Evolutionary conservation across 2,329 filamentous ascomycete genomes (phyloP).

Genomic region (Dactylonectria macrodidyma): DNA sequence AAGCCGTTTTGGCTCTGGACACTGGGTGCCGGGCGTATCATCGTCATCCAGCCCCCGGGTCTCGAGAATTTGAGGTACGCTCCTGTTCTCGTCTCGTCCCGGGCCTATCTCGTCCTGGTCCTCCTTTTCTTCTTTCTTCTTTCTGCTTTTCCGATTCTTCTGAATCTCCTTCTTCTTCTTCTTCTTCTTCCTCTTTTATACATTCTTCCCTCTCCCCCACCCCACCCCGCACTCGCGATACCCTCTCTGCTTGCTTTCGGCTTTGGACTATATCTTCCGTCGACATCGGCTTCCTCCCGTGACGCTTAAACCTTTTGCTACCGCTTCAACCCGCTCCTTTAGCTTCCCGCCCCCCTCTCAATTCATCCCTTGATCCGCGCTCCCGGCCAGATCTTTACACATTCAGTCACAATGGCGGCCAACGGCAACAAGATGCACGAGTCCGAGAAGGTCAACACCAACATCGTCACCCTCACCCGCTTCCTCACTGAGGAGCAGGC

Average conservation of each 20-base stretch:
- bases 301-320: conserved; percentile 36
- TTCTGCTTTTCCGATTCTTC: conserved; percentile 27
- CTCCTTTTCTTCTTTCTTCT: conserved; percentile 27
- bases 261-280: background rate
- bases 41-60: conserved; percentile 43
- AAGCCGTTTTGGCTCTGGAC: conserved; percentile 15
- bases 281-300: conserved; percentile 12
- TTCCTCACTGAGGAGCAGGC: conserved; percentile 96
- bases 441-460: conserved; percentile 90
- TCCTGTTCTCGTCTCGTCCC: conserved; percentile 35
- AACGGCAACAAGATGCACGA: conserved; percentile 64
- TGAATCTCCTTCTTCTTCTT: conserved; percentile 38
- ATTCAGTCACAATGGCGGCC: conserved; percentile 52
- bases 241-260: conserved; percentile 11
- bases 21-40: conserved; percentile 40
- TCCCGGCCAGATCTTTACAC: conserved; percentile 33
- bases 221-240: conserved; percentile 33
- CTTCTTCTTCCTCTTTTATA: conserved; percentile 36
- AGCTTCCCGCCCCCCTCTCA: conserved; percentile 34
- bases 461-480: conserved; percentile 95
- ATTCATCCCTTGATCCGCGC: conserved; percentile 24
- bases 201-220: background rate
- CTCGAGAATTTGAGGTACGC: conserved; percentile 30
- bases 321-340: conserved; percentile 35
- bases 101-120: conserved; percentile 30